phyloP scores from a whole-genome alignment of 2,329 filamentous ascomycete genomes.

The Penicillium sp. region DNA sequence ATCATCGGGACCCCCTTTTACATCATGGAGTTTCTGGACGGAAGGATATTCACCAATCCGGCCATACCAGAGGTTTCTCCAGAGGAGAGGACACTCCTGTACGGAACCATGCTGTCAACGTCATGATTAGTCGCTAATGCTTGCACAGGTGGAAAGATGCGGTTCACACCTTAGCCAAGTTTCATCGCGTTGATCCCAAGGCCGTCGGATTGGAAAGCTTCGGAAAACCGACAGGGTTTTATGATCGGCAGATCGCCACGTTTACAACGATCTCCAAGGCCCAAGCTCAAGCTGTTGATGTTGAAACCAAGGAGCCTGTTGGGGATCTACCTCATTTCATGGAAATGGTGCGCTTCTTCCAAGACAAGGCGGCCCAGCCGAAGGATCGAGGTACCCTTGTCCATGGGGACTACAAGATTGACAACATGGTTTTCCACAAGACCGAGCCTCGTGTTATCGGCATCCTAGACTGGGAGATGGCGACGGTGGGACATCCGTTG shows the following conservation, averaged over 20 bases:
- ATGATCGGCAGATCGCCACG: slow-evolving; percentile 81
- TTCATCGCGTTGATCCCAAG: slow-evolving; percentile 75
- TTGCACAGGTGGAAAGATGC: slow-evolving; percentile 75
- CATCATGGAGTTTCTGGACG: slow-evolving; percentile 94
- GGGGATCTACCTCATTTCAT: slow-evolving; percentile 83
- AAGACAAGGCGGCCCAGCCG: slow-evolving; percentile 70
- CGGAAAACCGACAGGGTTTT: slow-evolving; percentile 78
- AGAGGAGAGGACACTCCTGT: slow-evolving; percentile 74
- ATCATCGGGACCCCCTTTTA: slow-evolving; percentile 93
- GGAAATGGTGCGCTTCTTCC: slow-evolving; percentile 80
- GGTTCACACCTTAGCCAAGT: slow-evolving; percentile 78
- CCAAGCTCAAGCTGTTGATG: slow-evolving; percentile 76
- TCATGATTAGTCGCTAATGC: slow-evolving; percentile 11
- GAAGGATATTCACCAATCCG: slow-evolving; percentile 90
- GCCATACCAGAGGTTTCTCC: slow-evolving; percentile 74
- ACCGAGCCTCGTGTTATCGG: slow-evolving; percentile 87
- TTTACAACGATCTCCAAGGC: slow-evolving; percentile 78
- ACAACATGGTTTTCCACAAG: slow-evolving; percentile 88
- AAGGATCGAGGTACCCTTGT: slow-evolving; percentile 78
- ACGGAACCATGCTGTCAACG: slow-evolving; percentile 26
- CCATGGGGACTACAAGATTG: slow-evolving; percentile 97
- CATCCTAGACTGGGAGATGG: slow-evolving; percentile 98
- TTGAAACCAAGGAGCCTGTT: slow-evolving; percentile 76
- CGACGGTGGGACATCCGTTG: slow-evolving; percentile 93
- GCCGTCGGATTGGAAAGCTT: slow-evolving; percentile 72